Conservation (phyloP, 352 stramenopile species). For the Phytophthora fragariae region DNA sequence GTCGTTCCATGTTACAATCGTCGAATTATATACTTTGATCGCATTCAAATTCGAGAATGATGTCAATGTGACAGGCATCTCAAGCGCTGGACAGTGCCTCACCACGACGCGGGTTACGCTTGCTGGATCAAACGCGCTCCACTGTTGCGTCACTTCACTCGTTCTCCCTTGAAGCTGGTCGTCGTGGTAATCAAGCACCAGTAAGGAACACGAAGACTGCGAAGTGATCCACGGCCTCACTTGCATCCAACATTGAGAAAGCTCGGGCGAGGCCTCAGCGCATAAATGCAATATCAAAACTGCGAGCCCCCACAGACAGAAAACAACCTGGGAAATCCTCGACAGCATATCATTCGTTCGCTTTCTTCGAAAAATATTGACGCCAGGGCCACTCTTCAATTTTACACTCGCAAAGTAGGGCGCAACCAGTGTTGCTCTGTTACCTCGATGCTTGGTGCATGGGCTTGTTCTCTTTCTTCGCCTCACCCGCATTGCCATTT, state of each 20-base stretch:
- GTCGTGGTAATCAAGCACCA: conserved; percentile 29
- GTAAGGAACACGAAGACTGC: conserved; percentile 25
- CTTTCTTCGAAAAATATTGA: conserved; percentile 5
- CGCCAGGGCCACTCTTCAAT: neutral
- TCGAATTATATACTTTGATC: conserved; percentile 42
- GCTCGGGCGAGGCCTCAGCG: conserved; percentile 9
- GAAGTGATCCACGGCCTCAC: conserved; percentile 20
- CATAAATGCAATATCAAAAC: conserved; percentile 33
- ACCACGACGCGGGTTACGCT: conserved; percentile 20
- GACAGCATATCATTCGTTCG: conserved; percentile 3
- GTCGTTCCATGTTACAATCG: conserved; percentile 23
- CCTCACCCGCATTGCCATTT: conserved; percentile 12
- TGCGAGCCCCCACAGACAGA: conserved; percentile 29
- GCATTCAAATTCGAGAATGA: conserved; percentile 16
- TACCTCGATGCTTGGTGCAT: neutral
- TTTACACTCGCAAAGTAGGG: conserved; percentile 12
- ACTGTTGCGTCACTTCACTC: conserved; percentile 8
- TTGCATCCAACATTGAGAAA: conserved; percentile 38
- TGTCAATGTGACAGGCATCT: conserved; percentile 18
- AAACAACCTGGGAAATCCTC: conserved; percentile 14
- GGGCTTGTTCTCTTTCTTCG: neutral
- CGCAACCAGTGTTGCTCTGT: conserved; percentile 1
- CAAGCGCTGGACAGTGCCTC: conserved; percentile 20
- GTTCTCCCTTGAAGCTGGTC: conserved; percentile 11
- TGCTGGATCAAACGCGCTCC: conserved; percentile 18